Percentiles rank a stretch among this genome's conserved stretches.
Conservation (phyloP, 192 early-diverging fungal species). For the Hyaloraphidium curvatum region DNA sequence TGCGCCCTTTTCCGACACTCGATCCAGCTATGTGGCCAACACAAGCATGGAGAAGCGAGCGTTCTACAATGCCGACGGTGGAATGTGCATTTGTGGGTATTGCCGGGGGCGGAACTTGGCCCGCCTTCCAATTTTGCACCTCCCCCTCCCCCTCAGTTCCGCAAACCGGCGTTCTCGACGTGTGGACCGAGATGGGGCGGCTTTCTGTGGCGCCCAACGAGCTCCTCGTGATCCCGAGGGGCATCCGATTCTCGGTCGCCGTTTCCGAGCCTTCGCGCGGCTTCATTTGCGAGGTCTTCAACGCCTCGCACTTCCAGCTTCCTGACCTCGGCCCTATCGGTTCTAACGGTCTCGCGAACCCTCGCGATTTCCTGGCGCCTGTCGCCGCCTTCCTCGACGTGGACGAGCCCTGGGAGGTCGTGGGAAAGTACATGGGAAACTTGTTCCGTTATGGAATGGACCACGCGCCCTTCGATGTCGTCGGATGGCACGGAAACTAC, state of each 20-base stretch:
- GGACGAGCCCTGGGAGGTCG: slow-evolving; percentile 30
- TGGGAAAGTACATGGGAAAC: slow-evolving; percentile 69
- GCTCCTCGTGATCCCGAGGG: slow-evolving; percentile 82
- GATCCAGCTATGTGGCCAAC: slow-evolving; percentile 64
- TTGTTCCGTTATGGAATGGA: slow-evolving; percentile 46
- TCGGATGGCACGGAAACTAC: slow-evolving; percentile 98
- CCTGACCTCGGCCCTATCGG: slow-evolving; percentile 89
- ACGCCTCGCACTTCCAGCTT: slow-evolving; percentile 76
- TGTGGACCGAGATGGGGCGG: slow-evolving; percentile 79
- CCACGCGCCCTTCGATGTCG: slow-evolving; percentile 88
- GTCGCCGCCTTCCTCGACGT: slow-evolving; percentile 52
- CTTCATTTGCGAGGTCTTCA: slow-evolving; percentile 79
- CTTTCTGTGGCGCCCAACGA: slow-evolving; percentile 71
- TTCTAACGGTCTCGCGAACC: slow-evolving; percentile 86
- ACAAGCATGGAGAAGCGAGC: slow-evolving; percentile 56
- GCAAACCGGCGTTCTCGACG: slow-evolving; percentile 68
- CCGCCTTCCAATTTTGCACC: too few species aligned
- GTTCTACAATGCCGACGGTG: slow-evolving; percentile 83
- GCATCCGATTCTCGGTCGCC: slow-evolving; percentile 63
- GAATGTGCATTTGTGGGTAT: slow-evolving; percentile 72
- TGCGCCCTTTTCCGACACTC: too few species aligned
- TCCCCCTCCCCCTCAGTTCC: too few species aligned
- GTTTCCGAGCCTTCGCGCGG: slow-evolving; percentile 32
- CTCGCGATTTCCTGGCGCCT: slow-evolving; percentile 84
- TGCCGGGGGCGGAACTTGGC: too few species aligned